phyloP scores from a whole-genome alignment of 2,329 filamentous ascomycete genomes.

The Xylariaceae sp. region DNA sequence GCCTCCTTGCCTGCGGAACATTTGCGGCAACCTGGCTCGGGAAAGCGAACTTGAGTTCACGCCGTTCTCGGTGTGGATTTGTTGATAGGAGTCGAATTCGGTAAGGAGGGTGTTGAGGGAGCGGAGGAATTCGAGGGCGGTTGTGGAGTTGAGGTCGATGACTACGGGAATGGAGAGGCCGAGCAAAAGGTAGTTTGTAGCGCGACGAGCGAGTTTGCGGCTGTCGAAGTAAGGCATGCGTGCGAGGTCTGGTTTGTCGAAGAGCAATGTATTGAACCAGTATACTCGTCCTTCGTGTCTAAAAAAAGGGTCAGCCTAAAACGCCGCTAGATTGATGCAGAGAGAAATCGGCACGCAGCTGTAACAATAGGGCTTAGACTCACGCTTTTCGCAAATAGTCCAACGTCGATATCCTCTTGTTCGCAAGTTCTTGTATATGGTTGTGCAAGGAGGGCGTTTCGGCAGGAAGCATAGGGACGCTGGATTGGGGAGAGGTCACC shows the following conservation, averaged over 20 bases:
- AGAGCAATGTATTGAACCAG: conserved; percentile 97
- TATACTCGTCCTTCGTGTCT: conserved; percentile 93
- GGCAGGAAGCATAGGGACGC: conserved; percentile 34
- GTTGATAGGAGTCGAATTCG: conserved; percentile 93
- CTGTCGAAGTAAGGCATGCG: conserved; percentile 83
- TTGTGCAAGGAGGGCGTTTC: conserved; percentile 51
- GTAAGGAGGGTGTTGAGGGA: conserved; percentile 78
- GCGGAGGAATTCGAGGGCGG: conserved; percentile 79
- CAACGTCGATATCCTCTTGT: conserved; percentile 89
- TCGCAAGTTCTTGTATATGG: conserved; percentile 77
- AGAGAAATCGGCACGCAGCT: too few species aligned
- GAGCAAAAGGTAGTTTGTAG: conserved; percentile 89
- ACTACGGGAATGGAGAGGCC: conserved; percentile 88
- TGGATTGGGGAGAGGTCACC: conserved; percentile 21
- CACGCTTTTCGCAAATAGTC: conserved; percentile 92
- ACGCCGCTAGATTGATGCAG: not conserved
- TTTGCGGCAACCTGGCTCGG: conserved; percentile 74
- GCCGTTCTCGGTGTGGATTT: conserved; percentile 76
- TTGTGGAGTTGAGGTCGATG: conserved; percentile 79
- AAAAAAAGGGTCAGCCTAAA: conserved; percentile 9
- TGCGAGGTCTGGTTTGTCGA: conserved; percentile 74
- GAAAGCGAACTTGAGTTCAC: conserved; percentile 65
- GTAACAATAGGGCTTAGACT: conserved; percentile 34
- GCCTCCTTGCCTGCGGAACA: conserved; percentile 66
- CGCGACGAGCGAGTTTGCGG: conserved; percentile 80